These are phyloP conservation scores for Phanerochaete sordida DNA, from an alignment of 768 basidiomycete species.

Conservation along the genomic window DNA sequence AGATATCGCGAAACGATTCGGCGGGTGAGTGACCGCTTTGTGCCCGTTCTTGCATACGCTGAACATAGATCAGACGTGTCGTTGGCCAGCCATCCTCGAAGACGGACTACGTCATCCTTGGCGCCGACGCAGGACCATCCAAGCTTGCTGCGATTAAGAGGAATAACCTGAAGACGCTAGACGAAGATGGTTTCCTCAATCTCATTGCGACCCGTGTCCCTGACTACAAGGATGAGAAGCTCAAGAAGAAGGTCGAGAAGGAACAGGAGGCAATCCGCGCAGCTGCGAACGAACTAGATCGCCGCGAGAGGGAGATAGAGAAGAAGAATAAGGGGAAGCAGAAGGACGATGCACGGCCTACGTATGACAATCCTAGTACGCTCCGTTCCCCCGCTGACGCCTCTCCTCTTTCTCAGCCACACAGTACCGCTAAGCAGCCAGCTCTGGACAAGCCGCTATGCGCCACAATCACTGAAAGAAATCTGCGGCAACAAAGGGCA, in stretches of 20 bases:
- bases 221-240: conserved; percentile 63
- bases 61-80: conserved; percentile 57
- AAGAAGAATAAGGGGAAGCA: conserved; percentile 45
- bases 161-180: conserved; percentile 68
- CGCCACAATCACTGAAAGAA: conserved; percentile 82
- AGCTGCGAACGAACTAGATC: conserved; percentile 77
- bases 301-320: conserved; percentile 55
- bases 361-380: neutral
- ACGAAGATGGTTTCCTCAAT: conserved; percentile 84
- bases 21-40: conserved; percentile 60
- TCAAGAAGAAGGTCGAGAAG: conserved; percentile 74
- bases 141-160: conserved; percentile 89
- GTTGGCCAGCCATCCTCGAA: conserved; percentile 84
- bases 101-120: conserved; percentile 87
- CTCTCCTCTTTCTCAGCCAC: too few relatives aligned
- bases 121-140: conserved; percentile 80
- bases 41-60: neutral
- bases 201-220: conserved; percentile 68
- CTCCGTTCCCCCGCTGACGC: neutral
- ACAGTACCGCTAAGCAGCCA: conserved; percentile 40
- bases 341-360: conserved; percentile 12
- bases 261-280: conserved; percentile 73
- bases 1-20: conserved; percentile 89
- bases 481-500: conserved; percentile 93
- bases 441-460: conserved; percentile 95